A percentile compares a stretch with the other conserved stretches of the same genome.
phyloP scores from a whole-genome alignment of 2,329 filamentous ascomycete species.

The Diaporthe helianthi region DNA sequence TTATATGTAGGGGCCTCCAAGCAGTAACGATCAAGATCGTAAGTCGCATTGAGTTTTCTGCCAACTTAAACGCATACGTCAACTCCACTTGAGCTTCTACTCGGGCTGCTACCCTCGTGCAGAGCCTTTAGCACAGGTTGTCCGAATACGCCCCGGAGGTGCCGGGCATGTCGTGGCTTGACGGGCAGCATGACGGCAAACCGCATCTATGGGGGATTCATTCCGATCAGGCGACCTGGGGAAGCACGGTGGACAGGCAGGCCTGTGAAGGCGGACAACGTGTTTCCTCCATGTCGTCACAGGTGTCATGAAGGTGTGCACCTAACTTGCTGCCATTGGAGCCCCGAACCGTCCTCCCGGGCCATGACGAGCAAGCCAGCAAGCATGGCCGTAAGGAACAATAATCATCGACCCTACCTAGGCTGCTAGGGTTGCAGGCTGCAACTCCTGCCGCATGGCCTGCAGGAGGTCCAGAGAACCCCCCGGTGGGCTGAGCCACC shows the following conservation, averaged over 20 bases:
- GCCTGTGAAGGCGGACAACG: constrained; percentile 2
- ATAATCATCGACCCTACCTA: neutral
- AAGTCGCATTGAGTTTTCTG: neutral
- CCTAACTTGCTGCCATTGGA: constrained; percentile 26
- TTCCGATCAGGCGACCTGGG: neutral
- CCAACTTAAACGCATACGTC: neutral
- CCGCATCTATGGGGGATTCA: neutral
- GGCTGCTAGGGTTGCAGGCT: neutral
- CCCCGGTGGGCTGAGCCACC: neutral
- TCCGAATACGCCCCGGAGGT: neutral
- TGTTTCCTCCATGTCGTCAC: constrained; percentile 23
- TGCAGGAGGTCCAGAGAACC: constrained; percentile 18
- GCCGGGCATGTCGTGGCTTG: constrained; percentile 15
- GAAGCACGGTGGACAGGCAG: constrained; percentile 4
- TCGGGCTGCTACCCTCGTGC: neutral
- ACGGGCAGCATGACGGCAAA: constrained; percentile 20
- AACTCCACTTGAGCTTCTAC: neutral
- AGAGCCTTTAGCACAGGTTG: neutral
- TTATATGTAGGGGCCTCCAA: neutral
- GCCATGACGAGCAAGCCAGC: neutral
- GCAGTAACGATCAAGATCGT: neutral
- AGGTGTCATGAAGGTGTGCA: constrained; percentile 17
- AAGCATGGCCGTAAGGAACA: neutral
- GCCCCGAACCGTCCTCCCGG: constrained; percentile 18
- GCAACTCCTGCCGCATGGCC: neutral